Conservation (phyloP, 2,329 filamentous ascomycete species). For the Whalleya microplaca region DNA sequence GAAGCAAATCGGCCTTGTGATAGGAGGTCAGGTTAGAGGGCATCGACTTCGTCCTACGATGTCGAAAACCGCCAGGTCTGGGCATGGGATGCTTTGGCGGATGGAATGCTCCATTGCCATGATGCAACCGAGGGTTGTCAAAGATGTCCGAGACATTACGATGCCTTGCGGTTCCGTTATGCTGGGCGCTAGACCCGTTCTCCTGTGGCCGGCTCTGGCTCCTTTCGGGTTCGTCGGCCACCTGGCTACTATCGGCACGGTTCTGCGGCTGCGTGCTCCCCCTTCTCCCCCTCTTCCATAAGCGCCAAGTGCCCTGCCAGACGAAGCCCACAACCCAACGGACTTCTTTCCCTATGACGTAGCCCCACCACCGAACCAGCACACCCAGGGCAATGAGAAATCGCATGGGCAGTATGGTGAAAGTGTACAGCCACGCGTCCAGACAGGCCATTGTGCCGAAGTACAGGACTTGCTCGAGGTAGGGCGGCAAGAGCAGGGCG, state of each 20-base stretch:
- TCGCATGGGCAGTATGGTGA: constrained; percentile 90
- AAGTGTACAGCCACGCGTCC: constrained; percentile 95
- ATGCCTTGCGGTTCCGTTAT: constrained; percentile 24
- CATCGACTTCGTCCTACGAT: constrained; percentile 79
- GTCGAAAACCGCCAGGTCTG: constrained; percentile 48
- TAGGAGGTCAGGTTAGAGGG: constrained; percentile 84
- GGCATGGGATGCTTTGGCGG: constrained; percentile 40
- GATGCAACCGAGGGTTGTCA: constrained; percentile 24
- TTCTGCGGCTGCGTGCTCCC: constrained; percentile 41
- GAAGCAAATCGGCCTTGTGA: constrained; percentile 93
- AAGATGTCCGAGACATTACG: constrained; percentile 27
- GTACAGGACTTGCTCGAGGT: constrained; percentile 80
- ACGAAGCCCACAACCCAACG: constrained; percentile 76
- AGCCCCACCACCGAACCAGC: constrained; percentile 76
- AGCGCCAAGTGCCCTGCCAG: constrained; percentile 75
- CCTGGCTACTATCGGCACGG: constrained; percentile 28
- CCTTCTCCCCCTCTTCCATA: constrained; percentile 70
- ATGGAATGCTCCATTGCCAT: constrained; percentile 31
- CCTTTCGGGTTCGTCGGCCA: constrained; percentile 41
- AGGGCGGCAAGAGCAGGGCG: constrained; percentile 79
- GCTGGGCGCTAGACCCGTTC: constrained; percentile 15
- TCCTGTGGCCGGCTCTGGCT: constrained; percentile 43
- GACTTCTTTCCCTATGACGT: constrained; percentile 72
- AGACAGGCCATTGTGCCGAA: constrained; percentile 92
- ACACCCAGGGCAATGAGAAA: constrained; percentile 82